These are phyloP conservation scores for Saccharum officinarum DNA, from an alignment of 176 grass and related monocot genomes.

Conservation along the genomic window DNA sequence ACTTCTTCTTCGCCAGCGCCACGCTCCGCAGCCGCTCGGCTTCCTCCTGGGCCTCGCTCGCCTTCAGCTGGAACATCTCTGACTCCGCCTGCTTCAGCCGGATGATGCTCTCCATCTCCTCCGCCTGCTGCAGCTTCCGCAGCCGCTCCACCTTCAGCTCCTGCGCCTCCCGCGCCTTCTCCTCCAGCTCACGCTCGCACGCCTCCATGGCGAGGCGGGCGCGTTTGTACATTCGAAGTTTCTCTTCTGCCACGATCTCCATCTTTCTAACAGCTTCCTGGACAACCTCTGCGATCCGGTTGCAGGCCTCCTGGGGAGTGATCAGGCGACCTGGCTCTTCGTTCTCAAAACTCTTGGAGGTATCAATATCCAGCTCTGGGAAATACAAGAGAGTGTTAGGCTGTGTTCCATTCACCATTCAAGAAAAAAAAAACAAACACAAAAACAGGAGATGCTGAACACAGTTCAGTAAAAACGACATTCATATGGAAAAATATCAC, in stretches of 20 bases:
- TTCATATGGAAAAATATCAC: not conserved
- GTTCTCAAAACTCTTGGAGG: constrained; percentile 45
- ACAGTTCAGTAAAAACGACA: not conserved
- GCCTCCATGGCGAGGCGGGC: constrained; percentile 50
- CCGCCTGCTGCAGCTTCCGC: constrained; percentile 59
- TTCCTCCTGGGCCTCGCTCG: constrained; percentile 72
- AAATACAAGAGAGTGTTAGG: not conserved
- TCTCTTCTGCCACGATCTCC: constrained; percentile 83
- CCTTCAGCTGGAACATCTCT: constrained; percentile 95
- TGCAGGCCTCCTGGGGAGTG: constrained; percentile 76
- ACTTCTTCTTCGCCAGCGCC: constrained; percentile 60
- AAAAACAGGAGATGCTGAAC: not conserved
- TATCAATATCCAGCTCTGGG: constrained; percentile 67
- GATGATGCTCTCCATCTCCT: constrained; percentile 77
- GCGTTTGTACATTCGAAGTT: constrained; percentile 51
- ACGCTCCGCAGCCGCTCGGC: constrained; percentile 77
- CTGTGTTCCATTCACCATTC: not conserved
- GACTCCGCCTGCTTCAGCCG: constrained; percentile 75
- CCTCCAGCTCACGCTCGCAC: constrained; percentile 66
- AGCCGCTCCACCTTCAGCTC: constrained; percentile 52
- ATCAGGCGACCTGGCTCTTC: constrained; percentile 67
- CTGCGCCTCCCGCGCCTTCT: constrained; percentile 56
- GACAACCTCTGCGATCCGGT: constrained; percentile 69
- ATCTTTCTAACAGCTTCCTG: constrained; percentile 81
- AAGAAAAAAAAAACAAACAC: not conserved